phyloP scores from a whole-genome alignment of 129 eudicot species.

The Lactuca saligna region DNA sequence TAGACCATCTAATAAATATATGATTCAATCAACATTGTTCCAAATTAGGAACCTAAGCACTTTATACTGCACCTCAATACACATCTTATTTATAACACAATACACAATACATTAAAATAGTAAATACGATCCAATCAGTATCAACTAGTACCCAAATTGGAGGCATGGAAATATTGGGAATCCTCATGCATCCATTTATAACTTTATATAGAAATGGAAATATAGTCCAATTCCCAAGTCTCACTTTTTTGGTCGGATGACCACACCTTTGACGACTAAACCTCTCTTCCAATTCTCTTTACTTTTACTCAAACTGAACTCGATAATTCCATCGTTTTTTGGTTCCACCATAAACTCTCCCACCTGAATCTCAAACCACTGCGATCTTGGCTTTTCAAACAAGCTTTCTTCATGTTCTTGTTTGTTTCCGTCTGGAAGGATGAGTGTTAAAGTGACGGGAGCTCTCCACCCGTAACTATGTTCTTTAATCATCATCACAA shows the following conservation, averaged over 20 bases:
- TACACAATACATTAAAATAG: too few relatives aligned
- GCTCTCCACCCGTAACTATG: constrained; percentile 58
- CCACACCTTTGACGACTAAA: constrained; percentile 58
- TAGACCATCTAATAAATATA: too few relatives aligned
- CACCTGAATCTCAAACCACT: constrained; percentile 64
- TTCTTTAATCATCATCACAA: constrained; percentile 53
- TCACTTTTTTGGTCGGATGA: constrained; percentile 51
- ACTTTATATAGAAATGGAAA: too few relatives aligned
- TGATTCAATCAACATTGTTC: too few relatives aligned
- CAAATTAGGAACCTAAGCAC: too few relatives aligned
- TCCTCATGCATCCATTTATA: too few relatives aligned
- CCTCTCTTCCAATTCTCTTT: constrained; percentile 66
- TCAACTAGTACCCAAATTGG: too few relatives aligned
- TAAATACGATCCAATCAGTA: too few relatives aligned
- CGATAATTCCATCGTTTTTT: constrained; percentile 48
- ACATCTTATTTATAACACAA: too few relatives aligned
- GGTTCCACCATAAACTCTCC: constrained; percentile 56
- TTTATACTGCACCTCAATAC: too few relatives aligned
- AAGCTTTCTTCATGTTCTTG: constrained; percentile 54
- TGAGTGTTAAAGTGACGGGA: constrained; percentile 60
- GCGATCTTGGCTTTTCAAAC: constrained; percentile 53
- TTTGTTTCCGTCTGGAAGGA: constrained; percentile 51
- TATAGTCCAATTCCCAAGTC: too few relatives aligned
- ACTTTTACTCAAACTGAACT: constrained; percentile 12
- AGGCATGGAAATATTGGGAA: too few relatives aligned